These are phyloP conservation scores for Cornus controversa DNA, from an alignment of 148 eudicot species.

Conservation along the genomic window DNA sequence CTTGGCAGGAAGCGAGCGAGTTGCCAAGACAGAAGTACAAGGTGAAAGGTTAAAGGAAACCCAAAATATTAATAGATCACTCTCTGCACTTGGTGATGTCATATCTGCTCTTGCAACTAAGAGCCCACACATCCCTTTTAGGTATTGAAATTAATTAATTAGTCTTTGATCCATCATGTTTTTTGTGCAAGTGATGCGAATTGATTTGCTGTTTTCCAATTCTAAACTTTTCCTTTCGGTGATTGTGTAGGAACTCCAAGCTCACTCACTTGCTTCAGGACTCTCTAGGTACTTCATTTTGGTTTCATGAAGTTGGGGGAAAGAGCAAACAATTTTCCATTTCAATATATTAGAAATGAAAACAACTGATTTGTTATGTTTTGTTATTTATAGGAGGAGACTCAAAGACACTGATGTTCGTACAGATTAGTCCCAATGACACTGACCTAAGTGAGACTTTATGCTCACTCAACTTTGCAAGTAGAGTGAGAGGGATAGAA, in stretches of 20 bases:
- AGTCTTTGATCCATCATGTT: neutral
- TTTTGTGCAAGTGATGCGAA: neutral
- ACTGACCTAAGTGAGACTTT: conserved; percentile 83
- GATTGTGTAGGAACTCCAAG: conserved; percentile 76
- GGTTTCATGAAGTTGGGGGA: neutral
- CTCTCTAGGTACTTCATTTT: conserved; percentile 67
- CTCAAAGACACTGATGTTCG: conserved; percentile 93
- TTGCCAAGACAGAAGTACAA: conserved; percentile 88
- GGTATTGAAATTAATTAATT: conserved; percentile 27
- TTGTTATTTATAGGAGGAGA: conserved; percentile 67
- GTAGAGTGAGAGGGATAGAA: conserved; percentile 92
- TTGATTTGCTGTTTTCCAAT: neutral
- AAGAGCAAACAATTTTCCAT: neutral
- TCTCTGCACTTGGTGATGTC: conserved; percentile 96
- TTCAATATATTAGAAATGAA: neutral
- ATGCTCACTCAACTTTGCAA: conserved; percentile 94
- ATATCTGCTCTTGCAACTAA: conserved; percentile 85
- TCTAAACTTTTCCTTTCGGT: neutral
- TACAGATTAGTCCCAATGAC: conserved; percentile 91
- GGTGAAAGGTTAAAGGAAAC: conserved; percentile 91
- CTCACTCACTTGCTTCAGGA: conserved; percentile 97
- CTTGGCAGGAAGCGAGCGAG: conserved; percentile 91
- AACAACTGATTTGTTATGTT: neutral
- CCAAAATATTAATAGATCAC: conserved; percentile 86
- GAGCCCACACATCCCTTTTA: conserved; percentile 84